Conservation (phyloP, 1,284 basidiomycete species). For the Malassezia equina region DNA sequence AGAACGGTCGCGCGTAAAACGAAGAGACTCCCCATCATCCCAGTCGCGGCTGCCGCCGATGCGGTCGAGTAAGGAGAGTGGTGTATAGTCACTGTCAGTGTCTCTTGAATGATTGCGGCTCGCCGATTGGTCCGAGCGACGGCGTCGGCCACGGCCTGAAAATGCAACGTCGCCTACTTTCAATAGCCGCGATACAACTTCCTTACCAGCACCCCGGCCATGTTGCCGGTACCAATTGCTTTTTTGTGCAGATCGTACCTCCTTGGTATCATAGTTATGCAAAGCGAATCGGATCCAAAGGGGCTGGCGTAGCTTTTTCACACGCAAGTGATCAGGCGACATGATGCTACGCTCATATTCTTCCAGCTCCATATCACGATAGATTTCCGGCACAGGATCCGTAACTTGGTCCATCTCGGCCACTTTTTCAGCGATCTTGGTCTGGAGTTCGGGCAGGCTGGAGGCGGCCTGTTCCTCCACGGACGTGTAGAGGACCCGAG, state of each 20-base stretch:
- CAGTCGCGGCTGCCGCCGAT: constrained; percentile 6
- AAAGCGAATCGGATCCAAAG: constrained; percentile 37
- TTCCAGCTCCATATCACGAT: constrained; percentile 39
- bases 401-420: constrained; percentile 7
- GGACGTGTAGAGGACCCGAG: constrained; percentile 32
- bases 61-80: neutral
- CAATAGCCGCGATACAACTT: constrained; percentile 39
- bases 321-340: constrained; percentile 16
- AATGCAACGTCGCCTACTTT: constrained; percentile 26
- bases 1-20: constrained; percentile 6
- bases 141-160: neutral
- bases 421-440: constrained; percentile 8
- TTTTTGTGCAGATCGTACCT: constrained; percentile 22
- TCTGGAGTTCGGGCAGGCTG: constrained; percentile 4
- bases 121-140: neutral
- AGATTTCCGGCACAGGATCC: constrained; percentile 38
- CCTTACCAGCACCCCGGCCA: constrained; percentile 37
- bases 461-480: constrained; percentile 27
- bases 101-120: neutral
- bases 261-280: constrained; percentile 32
- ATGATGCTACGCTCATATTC: constrained; percentile 18
- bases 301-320: constrained; percentile 20
- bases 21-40: neutral
- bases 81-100: constrained; percentile 1
- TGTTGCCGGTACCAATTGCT: constrained; percentile 44